Evolutionary conservation across 2,329 filamentous ascomycete genomes (phyloP).

Genomic region (Diplodia mutila): DNA sequence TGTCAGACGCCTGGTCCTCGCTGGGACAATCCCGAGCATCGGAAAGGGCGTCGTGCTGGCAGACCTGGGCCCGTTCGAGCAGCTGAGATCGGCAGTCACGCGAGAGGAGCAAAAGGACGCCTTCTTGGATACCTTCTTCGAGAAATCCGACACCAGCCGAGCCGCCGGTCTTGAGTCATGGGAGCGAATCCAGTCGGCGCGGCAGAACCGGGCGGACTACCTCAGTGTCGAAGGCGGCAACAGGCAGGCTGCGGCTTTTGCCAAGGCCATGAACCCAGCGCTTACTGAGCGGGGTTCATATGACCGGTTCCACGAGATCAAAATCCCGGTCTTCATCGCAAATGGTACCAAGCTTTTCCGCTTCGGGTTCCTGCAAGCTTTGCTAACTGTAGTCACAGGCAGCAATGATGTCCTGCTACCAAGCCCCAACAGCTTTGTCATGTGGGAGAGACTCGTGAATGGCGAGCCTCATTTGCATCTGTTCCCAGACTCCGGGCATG

Average conservation of each 20-base stretch:
- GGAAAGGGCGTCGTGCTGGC: slow-evolving; percentile 38
- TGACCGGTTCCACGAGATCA: slow-evolving; percentile 35
- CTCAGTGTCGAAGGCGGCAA: slow-evolving; percentile 22
- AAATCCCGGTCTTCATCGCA: slow-evolving; percentile 37
- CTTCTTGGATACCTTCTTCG: slow-evolving; percentile 27
- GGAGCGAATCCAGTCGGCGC: slow-evolving; percentile 1
- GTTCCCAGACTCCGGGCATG: slow-evolving; percentile 32
- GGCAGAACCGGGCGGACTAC: slow-evolving; percentile 10
- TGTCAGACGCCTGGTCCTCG: slow-evolving; percentile 49
- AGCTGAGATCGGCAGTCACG: background rate
- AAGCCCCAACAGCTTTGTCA: slow-evolving; percentile 28
- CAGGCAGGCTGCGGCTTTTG: slow-evolving; percentile 23
- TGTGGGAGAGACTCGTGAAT: slow-evolving; percentile 29
- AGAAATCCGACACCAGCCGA: slow-evolving; percentile 26
- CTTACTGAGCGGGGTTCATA: slow-evolving; percentile 20
- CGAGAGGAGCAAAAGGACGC: slow-evolving; percentile 22
- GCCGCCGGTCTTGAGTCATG: slow-evolving; percentile 23
- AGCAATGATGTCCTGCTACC: slow-evolving; percentile 30
- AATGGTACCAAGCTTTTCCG: slow-evolving; percentile 29
- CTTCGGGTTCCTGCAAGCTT: background rate
- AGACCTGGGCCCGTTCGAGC: slow-evolving; percentile 6
- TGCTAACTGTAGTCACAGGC: background rate
- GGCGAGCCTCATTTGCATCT: slow-evolving; percentile 29
- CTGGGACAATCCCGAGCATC: slow-evolving; percentile 49
- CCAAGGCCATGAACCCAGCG: slow-evolving; percentile 26